These are phyloP conservation scores for California macrophylla DNA, from an alignment of 441 rosid species.

Conservation along the genomic window DNA sequence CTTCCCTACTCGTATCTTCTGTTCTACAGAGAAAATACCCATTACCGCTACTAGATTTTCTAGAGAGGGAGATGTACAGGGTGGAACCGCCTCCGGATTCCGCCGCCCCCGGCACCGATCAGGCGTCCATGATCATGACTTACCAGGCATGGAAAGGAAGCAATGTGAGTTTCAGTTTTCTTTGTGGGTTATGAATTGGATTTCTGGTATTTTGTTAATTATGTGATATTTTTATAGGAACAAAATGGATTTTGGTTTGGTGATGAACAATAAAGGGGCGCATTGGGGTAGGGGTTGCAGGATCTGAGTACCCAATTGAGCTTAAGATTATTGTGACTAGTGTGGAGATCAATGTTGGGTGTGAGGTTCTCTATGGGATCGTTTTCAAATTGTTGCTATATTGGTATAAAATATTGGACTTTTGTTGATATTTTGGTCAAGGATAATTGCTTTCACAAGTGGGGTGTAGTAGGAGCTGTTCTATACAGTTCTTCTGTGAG, in stretches of 20 bases:
- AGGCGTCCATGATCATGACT: constrained; percentile 39
- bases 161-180: constrained; percentile 41
- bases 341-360: background rate
- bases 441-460: background rate
- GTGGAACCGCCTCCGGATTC: constrained; percentile 22
- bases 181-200: background rate
- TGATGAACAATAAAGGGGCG: background rate
- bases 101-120: constrained; percentile 49
- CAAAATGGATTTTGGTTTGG: background rate
- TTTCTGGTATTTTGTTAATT: background rate
- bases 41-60: background rate
- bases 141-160: constrained; percentile 81
- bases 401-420: too few species aligned
- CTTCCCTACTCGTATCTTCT: background rate
- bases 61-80: background rate
- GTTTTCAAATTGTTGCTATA: background rate
- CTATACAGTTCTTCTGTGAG: background rate
- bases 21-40: background rate
- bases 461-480: background rate
- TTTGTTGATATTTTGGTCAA: too few species aligned
- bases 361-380: background rate
- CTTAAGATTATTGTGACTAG: background rate
- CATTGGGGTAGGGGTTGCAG: background rate
- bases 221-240: background rate
- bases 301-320: background rate